Evolutionary conservation across 2,329 filamentous ascomycete species (phyloP).

Genomic region (Epichloe sp.): DNA sequence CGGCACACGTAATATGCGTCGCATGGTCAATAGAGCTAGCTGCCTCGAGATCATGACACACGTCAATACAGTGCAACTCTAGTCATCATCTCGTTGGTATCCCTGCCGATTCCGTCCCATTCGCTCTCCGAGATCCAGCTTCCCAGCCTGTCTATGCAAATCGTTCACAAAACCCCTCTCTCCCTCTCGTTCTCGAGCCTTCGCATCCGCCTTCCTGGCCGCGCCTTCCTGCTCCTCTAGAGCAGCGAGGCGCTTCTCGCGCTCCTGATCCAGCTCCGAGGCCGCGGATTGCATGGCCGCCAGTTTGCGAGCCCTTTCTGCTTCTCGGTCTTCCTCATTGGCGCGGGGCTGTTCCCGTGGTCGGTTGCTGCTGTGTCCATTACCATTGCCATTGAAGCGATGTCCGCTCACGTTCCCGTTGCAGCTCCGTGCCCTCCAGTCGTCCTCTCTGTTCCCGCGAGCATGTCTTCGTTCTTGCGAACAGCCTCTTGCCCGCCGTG

Average conservation of each 20-base stretch:
- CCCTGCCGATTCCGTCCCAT: conserved; percentile 35
- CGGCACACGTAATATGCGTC: no score
- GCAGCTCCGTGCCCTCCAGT: background rate
- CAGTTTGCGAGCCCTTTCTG: conserved; percentile 52
- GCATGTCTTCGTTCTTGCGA: conserved; percentile 9
- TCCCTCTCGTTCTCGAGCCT: conserved; percentile 47
- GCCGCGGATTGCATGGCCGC: conserved; percentile 64
- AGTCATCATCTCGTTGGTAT: conserved; percentile 33
- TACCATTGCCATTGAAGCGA: background rate
- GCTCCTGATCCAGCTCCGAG: conserved; percentile 54
- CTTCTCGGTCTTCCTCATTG: conserved; percentile 24
- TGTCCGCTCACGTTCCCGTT: background rate
- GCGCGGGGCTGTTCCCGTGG: background rate
- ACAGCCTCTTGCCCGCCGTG: conserved; percentile 5
- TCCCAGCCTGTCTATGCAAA: conserved; percentile 45
- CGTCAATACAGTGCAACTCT: background rate
- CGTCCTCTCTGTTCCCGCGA: background rate
- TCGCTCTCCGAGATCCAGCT: conserved; percentile 37
- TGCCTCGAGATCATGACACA: background rate
- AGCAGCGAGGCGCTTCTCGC: conserved; percentile 52
- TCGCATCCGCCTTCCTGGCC: conserved; percentile 54
- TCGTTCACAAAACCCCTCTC: conserved; percentile 52
- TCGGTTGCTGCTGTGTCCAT: conserved; percentile 6
- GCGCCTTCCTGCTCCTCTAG: conserved; percentile 52
- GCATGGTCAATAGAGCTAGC: no score